Evolutionary conservation across 208 protist species (phyloP), one percentile per base, ranked within the genome.

Genomic region (Wallacemonas rigidus): DNA sequence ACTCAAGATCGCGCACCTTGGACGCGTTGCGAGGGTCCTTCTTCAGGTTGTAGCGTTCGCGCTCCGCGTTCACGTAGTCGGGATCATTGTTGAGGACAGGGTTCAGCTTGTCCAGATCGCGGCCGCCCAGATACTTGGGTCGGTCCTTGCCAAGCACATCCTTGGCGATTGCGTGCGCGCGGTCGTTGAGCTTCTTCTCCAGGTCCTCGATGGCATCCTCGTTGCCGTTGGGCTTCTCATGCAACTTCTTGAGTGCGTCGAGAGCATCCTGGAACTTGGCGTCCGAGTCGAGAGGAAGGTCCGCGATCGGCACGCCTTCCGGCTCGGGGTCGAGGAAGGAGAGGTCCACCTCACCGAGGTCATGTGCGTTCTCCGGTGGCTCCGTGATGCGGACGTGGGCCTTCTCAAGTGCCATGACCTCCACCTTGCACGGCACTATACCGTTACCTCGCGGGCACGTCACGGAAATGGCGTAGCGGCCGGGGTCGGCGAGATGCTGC

Each of bases 371-470:
- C 63, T 89, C 87, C 17, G 90, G 90, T 54, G 86, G 65, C 47
- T 92, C 85, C 7, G 81, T 88, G 61, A 86, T 91, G 54, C 85
- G 85, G 15, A 92, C 86, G 57, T 91, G 74, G 54, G 87, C 87
- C 51, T 64, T 44, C 71, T 91, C 81, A 6, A 85, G 38, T 40
- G 73, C 87, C 9, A 93, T 83, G 35, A 93, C 72, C 74, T 91
- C 81, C 54, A 95, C 83, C 51, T 76, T 79, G 75, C 81, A 87
- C 45, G 87, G 85, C n/a, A 93, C 87, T 2, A 77, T 56, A 45
- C 86, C 85, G 9, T 73, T 74, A 60, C 79, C 85, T 26, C 74
- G 65, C 5, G 84, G 81, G 75, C 87, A 95, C 50, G 83, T 88
- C 53, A 91, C 78, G 47, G 75, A 80, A 12, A 95, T 69, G 2